phyloP scores from a whole-genome alignment of 306 rosid species.

The Quercus robur region DNA sequence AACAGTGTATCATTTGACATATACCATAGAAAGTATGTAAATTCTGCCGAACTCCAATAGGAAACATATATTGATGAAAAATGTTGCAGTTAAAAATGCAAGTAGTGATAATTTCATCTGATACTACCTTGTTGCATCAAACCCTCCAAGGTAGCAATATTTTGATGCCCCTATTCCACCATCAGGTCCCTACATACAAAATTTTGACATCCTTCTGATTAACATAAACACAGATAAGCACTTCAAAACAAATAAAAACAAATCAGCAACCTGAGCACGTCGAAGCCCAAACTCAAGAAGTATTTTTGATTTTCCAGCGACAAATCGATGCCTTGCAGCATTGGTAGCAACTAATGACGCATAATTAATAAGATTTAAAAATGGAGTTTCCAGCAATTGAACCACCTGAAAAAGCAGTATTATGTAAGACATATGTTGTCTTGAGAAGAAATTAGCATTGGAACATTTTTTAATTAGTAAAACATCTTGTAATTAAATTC shows the following conservation, averaged over 20 bases:
- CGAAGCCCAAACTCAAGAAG: slow-evolving; percentile 94
- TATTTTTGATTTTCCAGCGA: slow-evolving; percentile 83
- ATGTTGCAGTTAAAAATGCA: neutral
- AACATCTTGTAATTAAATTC: no score
- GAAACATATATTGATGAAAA: neutral
- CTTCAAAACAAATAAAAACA: slow-evolving; percentile 16
- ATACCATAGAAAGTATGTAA: neutral
- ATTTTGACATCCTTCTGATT: slow-evolving; percentile 19
- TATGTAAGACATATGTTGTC: slow-evolving; percentile 2
- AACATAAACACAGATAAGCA: neutral
- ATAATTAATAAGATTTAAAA: slow-evolving; percentile 70
- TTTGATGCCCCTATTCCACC: slow-evolving; percentile 92
- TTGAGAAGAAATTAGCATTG: neutral
- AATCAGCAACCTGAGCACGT: slow-evolving; percentile 62
- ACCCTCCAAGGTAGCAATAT: slow-evolving; percentile 91
- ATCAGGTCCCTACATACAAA: slow-evolving; percentile 81
- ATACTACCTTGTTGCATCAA: slow-evolving; percentile 90
- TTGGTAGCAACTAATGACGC: slow-evolving; percentile 87
- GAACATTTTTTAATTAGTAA: neutral
- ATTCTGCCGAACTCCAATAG: neutral
- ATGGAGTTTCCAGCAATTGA: slow-evolving; percentile 89
- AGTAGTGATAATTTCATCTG: neutral
- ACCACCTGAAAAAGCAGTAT: slow-evolving; percentile 59
- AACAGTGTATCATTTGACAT: neutral
- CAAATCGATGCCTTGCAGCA: slow-evolving; percentile 94